These are phyloP conservation scores for Lyophyllum shimeji DNA, from an alignment of 768 basidiomycete genomes.

Conservation along the genomic window DNA sequence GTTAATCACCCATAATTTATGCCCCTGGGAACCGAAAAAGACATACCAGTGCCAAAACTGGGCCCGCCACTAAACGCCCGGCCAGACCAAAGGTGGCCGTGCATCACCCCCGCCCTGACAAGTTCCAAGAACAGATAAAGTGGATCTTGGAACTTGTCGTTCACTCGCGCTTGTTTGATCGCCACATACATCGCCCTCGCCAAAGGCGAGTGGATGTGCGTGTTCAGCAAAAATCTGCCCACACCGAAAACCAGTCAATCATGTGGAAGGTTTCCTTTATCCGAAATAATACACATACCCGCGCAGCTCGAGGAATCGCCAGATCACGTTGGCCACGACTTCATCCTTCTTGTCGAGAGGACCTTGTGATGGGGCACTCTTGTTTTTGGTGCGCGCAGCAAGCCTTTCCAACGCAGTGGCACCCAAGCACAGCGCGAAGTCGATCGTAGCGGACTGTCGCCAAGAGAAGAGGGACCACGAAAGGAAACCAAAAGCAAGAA, in stretches of 20 bases:
- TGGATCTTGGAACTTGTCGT: conserved; percentile 98
- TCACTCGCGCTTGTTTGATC: conserved; percentile 73
- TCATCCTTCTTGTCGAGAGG: conserved; percentile 97
- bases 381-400: conserved; percentile 79
- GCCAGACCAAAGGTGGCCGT: conserved; percentile 88
- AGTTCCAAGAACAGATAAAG: conserved; percentile 94
- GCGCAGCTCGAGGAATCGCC: conserved; percentile 95
- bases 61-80: conserved; percentile 92
- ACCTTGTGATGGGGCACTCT: conserved; percentile 36
- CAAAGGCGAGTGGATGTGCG: conserved; percentile 85
- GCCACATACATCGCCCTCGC: conserved; percentile 91
- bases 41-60: conserved; percentile 86
- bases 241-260: conserved; percentile 2
- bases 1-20: conserved; percentile 22
- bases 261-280: conserved; percentile 11
- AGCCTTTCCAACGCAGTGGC: conserved; percentile 82
- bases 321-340: conserved; percentile 95
- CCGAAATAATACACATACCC: conserved; percentile 59
- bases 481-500: conserved; percentile 8
- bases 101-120: conserved; percentile 94
- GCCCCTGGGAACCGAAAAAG: conserved; percentile 28
- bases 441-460: conserved; percentile 90
- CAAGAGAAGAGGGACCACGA: conserved; percentile 14
- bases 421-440: conserved; percentile 91
- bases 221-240: conserved; percentile 80